Base-by-base conservation (phyloP, 2,329 filamentous ascomycete genomes). In the Fusarium mangiferae region DNA sequence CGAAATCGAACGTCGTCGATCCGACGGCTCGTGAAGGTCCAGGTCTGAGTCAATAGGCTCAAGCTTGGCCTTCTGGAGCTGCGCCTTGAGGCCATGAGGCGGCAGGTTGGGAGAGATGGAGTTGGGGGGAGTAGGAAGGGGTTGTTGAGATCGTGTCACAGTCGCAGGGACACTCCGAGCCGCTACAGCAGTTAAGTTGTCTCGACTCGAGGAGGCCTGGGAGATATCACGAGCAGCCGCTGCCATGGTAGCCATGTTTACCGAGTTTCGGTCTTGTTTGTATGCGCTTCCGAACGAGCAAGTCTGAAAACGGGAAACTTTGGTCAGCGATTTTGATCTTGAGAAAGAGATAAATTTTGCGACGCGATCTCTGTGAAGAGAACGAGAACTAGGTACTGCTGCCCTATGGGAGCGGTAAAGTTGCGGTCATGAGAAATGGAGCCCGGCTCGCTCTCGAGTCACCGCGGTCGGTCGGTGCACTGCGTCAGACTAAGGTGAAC, bases 21-120 rank as follows among this genome's bases (percentile, higher is more conserved):
- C 77, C 62, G 79, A 73, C 60, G 83, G 81, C 76, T 96, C 93
- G 80, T 94, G 92, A 78, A 97, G 88, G 80, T 98, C 95, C 78
- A 97, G 89, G 81, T 98, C 95, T 72, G 94, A 96, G 81, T 97
- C 94, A 82, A 95, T 89, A 79, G 88, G 86, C 74, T 91, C 90
- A 79, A 90, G 86, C 77, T 81, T 86, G 74, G 87, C 87, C 82
- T 86, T 87, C 80, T 88, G 88, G 75, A 90, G 86, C 81, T 91
- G 91, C 73, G 90, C 88, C 82, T 92, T 93, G 81, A 93, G 90
- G 79, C 92, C 93, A 79, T 96, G 94, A 68, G 95, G 94, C 78
- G 93, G 91, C 76, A 98, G 88, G 77, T 90, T 92, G 55, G 96
- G 96, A 71, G 95, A 98, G 82, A 98, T 95, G 83, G 95, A 98